phyloP scores from a whole-genome alignment of 2,329 filamentous ascomycete genomes.

The Hypoxylon sp. region DNA sequence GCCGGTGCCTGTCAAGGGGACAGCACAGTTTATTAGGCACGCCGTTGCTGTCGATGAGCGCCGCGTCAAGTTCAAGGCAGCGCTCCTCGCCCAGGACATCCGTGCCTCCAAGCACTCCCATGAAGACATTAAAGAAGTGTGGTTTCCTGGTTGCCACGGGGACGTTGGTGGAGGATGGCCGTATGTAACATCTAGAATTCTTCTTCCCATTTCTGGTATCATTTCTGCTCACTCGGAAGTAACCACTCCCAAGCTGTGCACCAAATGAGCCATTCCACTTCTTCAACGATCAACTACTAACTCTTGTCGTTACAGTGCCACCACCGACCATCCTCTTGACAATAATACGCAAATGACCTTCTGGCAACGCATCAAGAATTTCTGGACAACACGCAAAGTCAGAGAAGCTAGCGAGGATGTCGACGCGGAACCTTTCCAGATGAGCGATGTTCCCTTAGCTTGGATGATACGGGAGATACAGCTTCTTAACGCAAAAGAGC shows the following conservation, averaged over 20 bases:
- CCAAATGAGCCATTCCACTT: too few species aligned
- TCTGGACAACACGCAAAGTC: conserved; percentile 49
- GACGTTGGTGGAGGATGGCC: conserved; percentile 64
- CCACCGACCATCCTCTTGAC: conserved; percentile 37
- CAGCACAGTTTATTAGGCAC: conserved; percentile 58
- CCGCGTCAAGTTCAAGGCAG: conserved; percentile 63
- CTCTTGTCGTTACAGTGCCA: too few species aligned
- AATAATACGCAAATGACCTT: conserved; percentile 41
- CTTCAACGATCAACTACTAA: too few species aligned
- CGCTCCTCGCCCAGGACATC: conserved; percentile 55
- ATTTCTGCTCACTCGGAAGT: too few species aligned
- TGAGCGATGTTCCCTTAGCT: conserved; percentile 60
- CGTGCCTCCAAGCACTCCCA: conserved; percentile 37
- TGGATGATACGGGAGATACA: conserved; percentile 63
- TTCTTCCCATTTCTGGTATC: too few species aligned
- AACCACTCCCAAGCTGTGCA: too few species aligned
- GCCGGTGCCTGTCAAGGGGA: conserved; percentile 51
- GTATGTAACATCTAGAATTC: too few species aligned
- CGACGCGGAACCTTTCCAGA: conserved; percentile 49
- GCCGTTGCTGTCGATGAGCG: conserved; percentile 63
- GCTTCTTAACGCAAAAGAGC: conserved; percentile 47
- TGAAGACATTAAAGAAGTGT: conserved; percentile 61
- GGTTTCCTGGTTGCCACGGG: conserved; percentile 63
- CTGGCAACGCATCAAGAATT: conserved; percentile 49
- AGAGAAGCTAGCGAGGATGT: conserved; percentile 46